Conservation (phyloP, 257 asterid species). For the Leonotis leonurus region DNA sequence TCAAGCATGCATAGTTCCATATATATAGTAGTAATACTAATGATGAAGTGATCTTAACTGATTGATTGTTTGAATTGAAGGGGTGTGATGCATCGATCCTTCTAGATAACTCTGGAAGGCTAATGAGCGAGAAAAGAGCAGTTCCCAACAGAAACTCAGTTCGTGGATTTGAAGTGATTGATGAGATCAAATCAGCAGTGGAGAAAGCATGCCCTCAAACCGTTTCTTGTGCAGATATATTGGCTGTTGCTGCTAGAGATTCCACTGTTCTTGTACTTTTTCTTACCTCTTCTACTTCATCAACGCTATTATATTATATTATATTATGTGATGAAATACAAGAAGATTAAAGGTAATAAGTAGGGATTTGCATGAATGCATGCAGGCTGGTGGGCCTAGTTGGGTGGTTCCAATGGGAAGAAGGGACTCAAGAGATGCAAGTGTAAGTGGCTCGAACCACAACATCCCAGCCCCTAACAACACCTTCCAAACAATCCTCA, state of each 20-base stretch:
- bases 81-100: constrained; percentile 94
- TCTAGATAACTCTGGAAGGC: constrained; percentile 47
- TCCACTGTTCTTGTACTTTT: constrained; percentile 65
- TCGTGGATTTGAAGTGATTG: constrained; percentile 81
- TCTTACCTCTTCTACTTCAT: no score
- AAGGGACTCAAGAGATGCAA: constrained; percentile 75
- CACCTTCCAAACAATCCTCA: constrained; percentile 81
- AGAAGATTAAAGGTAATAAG: no score
- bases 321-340: no score
- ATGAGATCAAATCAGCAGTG: constrained; percentile 71
- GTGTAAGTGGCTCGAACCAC: constrained; percentile 82
- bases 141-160: constrained; percentile 72
- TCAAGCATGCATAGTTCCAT: neutral
- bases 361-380: no score
- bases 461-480: constrained; percentile 92
- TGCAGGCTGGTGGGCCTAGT: constrained; percentile 64
- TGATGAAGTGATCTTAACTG: neutral
- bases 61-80: constrained; percentile 29
- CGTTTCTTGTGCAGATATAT: constrained; percentile 83
- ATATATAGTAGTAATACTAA: no score
- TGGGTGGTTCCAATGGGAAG: constrained; percentile 91
- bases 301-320: no score
- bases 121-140: constrained; percentile 60
- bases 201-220: constrained; percentile 75
- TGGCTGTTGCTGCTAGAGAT: constrained; percentile 84